A percentile compares a stretch with the other conserved stretches of the same genome.
Evolutionary conservation across 768 basidiomycete species (phyloP).

Genomic region (Chlorophyllum brunneum): DNA sequence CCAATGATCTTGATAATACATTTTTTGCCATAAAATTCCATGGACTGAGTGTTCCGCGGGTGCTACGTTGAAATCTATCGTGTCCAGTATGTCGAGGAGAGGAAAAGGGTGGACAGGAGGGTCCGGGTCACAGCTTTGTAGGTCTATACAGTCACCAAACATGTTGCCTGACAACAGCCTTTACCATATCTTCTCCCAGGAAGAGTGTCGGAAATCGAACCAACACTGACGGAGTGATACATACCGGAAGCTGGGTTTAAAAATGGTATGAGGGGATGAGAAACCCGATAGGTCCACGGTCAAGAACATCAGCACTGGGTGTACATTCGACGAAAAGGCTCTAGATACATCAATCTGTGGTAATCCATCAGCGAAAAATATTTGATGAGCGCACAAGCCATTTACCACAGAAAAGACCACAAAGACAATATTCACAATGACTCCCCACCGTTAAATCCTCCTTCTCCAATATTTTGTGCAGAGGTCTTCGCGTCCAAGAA

Average conservation of each 20-base stretch:
- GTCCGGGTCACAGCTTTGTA: not conserved
- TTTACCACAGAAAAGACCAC: constrained; percentile 2
- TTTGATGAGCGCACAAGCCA: constrained; percentile 3
- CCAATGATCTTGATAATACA: not conserved
- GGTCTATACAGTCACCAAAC: not conserved
- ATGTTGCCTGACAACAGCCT: constrained; percentile 1
- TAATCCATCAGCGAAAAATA: constrained; percentile 8
- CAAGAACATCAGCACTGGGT: not conserved
- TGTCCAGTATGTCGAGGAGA: not conserved
- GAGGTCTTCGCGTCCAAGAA: constrained; percentile 93
- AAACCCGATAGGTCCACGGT: constrained; percentile 1
- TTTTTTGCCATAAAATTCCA: not conserved
- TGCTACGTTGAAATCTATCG: not conserved
- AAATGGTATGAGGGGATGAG: not conserved
- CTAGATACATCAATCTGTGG: constrained; percentile 9
- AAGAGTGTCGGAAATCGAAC: not conserved
- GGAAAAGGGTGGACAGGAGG: not conserved
- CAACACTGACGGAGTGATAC: not conserved
- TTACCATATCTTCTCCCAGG: not conserved
- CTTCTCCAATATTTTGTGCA: constrained; percentile 49
- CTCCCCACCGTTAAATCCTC: constrained; percentile 19
- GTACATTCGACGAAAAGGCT: not conserved
- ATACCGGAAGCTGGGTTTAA: constrained; percentile 1
- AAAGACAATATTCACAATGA: not conserved
- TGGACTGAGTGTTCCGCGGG: not conserved